These are phyloP conservation scores for Pseudopyricularia javanii DNA, from an alignment of 2,329 filamentous ascomycete genomes.

Conservation along the genomic window DNA sequence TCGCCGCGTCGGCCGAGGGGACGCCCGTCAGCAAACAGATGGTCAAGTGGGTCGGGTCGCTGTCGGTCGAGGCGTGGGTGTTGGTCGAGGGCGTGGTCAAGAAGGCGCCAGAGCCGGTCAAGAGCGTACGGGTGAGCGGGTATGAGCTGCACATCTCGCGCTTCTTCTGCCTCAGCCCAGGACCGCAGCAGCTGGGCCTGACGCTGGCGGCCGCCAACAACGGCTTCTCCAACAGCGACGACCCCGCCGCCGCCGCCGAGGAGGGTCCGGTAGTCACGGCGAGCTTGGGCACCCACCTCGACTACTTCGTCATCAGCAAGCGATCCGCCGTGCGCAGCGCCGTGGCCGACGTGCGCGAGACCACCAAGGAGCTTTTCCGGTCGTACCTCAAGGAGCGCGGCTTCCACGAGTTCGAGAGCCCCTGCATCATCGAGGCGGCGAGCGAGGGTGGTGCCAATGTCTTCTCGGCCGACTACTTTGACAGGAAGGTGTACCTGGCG, in stretches of 20 bases:
- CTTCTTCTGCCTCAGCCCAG: conserved; percentile 63
- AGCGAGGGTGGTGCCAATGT: conserved; percentile 91
- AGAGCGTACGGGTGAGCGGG: conserved; percentile 68
- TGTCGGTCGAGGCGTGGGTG: conserved; percentile 74
- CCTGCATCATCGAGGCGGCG: conserved; percentile 78
- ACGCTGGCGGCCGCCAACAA: conserved; percentile 42
- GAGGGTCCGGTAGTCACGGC: conserved; percentile 50
- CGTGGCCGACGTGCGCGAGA: conserved; percentile 20
- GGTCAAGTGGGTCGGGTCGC: conserved; percentile 76
- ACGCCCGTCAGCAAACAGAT: conserved; percentile 65
- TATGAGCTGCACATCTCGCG: conserved; percentile 83
- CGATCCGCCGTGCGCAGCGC: conserved; percentile 84
- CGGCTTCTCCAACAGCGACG: conserved; percentile 42
- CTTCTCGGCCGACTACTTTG: conserved; percentile 84
- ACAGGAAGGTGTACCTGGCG: conserved; percentile 65
- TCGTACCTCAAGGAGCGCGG: conserved; percentile 59
- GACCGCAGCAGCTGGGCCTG: conserved; percentile 44
- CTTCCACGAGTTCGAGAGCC: conserved; percentile 79
- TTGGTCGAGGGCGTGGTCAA: conserved; percentile 69
- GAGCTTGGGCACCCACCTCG: conserved; percentile 70
- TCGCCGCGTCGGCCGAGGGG: conserved; percentile 48
- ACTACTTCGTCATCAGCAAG: conserved; percentile 89
- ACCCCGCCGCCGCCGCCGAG: conserved; percentile 17
- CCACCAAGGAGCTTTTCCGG: conserved; percentile 25
- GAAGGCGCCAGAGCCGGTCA: conserved; percentile 76